Evolutionary conservation across 2,329 filamentous ascomycete genomes (phyloP).

Genomic region (Colletotrichum sidae): DNA sequence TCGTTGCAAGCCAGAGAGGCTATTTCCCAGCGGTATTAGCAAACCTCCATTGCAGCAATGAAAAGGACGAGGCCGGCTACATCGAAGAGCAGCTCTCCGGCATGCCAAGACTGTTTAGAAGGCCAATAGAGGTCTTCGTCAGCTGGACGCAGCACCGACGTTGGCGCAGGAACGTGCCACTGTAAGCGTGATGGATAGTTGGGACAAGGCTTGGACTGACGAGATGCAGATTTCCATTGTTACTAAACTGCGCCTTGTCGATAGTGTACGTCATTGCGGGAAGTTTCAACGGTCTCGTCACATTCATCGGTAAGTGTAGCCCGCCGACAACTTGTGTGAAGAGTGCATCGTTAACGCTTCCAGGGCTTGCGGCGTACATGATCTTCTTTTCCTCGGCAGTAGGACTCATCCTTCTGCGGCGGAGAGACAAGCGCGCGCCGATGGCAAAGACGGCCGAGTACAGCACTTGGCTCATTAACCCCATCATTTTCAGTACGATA

Average conservation of each 20-base stretch:
- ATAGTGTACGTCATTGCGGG: conserved; percentile 42
- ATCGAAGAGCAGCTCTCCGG: conserved; percentile 38
- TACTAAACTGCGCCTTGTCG: conserved; percentile 41
- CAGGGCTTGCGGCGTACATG: conserved; percentile 42
- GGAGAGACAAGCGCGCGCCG: conserved; percentile 34
- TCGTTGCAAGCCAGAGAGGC: conserved; percentile 48
- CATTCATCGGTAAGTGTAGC: conserved; percentile 39
- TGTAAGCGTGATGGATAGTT: conserved; percentile 36
- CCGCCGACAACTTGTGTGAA: too few species aligned
- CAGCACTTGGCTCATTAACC: conserved; percentile 42
- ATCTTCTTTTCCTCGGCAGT: conserved; percentile 43
- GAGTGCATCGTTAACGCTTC: conserved; percentile 7
- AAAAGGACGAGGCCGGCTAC: conserved; percentile 44
- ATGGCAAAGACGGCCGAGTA: conserved; percentile 36
- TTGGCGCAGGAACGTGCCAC: conserved; percentile 39
- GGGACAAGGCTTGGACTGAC: conserved; percentile 16
- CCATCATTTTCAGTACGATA: conserved; percentile 42
- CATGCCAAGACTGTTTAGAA: conserved; percentile 38
- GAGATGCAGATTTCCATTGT: conserved; percentile 38
- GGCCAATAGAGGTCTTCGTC: conserved; percentile 39
- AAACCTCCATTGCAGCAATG: conserved; percentile 43
- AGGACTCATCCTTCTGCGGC: conserved; percentile 42
- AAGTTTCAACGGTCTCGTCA: conserved; percentile 43
- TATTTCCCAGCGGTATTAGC: conserved; percentile 43
- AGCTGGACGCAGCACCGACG: conserved; percentile 41